A percentile compares a stretch with the other conserved stretches of the same genome.
Conservation (phyloP, 139 green algal genomes). For the Picochlorum sp. region DNA sequence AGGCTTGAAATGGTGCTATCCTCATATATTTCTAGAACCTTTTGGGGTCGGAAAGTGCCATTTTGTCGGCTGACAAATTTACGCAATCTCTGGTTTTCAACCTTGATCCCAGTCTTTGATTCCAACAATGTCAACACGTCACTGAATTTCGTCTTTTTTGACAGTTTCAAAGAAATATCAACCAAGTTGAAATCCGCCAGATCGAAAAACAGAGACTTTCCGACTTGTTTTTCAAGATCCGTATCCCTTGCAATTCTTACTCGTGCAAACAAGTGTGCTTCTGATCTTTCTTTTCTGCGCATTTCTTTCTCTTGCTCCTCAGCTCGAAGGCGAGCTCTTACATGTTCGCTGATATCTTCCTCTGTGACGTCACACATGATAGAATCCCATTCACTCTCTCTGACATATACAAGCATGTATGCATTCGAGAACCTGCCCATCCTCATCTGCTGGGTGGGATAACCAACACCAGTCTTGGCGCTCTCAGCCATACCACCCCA, state of each 20-base stretch:
- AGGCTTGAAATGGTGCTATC: constrained; percentile 18
- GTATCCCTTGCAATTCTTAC: constrained; percentile 38
- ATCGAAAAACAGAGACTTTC: constrained; percentile 68
- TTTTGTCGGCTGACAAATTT: constrained; percentile 73
- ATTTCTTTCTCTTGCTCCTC: constrained; percentile 62
- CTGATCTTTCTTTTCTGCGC: constrained; percentile 51
- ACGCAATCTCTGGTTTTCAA: constrained; percentile 80
- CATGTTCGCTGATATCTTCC: constrained; percentile 70
- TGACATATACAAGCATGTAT: constrained; percentile 99
- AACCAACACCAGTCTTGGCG: neutral
- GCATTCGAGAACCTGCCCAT: constrained; percentile 73
- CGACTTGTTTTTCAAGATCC: constrained; percentile 65
- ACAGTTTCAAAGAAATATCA: constrained; percentile 26
- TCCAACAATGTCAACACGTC: constrained; percentile 65
- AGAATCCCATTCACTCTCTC: constrained; percentile 64
- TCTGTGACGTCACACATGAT: constrained; percentile 70
- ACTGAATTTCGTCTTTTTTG: constrained; percentile 68
- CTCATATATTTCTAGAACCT: constrained; percentile 34
- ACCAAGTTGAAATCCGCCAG: constrained; percentile 79
- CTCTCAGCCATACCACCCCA: constrained; percentile 71
- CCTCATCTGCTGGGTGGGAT: neutral
- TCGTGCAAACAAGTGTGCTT: constrained; percentile 88
- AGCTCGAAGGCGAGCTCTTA: constrained; percentile 54
- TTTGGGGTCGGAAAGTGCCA: constrained; percentile 51
- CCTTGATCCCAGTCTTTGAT: constrained; percentile 53